phyloP scores from a whole-genome alignment of 208 protist species.

The Lotmaria passim region DNA sequence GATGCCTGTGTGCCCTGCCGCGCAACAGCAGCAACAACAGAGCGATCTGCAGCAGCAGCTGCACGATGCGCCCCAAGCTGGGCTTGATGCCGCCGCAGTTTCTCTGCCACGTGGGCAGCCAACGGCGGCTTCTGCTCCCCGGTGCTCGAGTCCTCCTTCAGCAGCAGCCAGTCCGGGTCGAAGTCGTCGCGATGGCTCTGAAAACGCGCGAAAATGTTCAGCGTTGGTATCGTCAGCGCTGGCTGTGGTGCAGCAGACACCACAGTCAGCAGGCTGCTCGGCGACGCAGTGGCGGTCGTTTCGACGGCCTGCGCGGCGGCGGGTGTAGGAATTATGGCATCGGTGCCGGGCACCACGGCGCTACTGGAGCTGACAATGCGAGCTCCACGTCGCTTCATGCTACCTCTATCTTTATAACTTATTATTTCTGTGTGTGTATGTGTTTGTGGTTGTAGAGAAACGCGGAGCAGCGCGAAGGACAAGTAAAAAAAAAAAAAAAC shows the following conservation, averaged over 20 bases:
- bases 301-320: neutral
- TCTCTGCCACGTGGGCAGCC: conserved; percentile 38
- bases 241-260: conserved; percentile 26
- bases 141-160: conserved; percentile 56
- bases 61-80: conserved; percentile 22
- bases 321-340: neutral
- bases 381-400: conserved; percentile 44
- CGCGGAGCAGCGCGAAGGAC: no score
- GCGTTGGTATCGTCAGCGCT: conserved; percentile 34
- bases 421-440: neutral
- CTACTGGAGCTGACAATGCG: conserved; percentile 44
- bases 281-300: neutral
- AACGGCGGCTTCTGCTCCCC: conserved; percentile 33
- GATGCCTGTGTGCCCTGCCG: neutral
- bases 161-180: conserved; percentile 67
- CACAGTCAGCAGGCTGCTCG: conserved; percentile 13
- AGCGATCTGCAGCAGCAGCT: conserved; percentile 26
- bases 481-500: neutral
- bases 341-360: conserved; percentile 11
- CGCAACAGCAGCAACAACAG: no score
- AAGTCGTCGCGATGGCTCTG: conserved; percentile 73
- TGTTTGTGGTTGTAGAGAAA: neutral
- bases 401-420: neutral
- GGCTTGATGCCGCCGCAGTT: conserved; percentile 53
- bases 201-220: conserved; percentile 76